Evolutionary conservation across 2,329 filamentous ascomycete species (phyloP), one percentile per base, ranked within the genome.

Genomic region (Aspergillus terreus): DNA sequence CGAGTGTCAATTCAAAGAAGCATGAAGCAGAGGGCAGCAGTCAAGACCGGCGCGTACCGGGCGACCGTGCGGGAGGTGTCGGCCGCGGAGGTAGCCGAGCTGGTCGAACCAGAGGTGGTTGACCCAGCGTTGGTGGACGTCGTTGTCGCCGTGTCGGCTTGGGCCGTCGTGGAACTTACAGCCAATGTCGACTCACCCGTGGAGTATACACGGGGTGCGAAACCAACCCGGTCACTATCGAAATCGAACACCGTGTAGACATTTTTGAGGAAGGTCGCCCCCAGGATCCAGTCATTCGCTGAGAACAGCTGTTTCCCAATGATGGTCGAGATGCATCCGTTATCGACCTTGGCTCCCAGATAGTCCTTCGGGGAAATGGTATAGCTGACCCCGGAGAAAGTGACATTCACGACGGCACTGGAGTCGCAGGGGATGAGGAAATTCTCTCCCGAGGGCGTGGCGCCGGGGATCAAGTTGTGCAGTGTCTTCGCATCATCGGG

Each of bases 251-350:
- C 85, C 1, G 83, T 78, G 66, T 95, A 95, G 14, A 95, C 90
- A 60, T 95, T 95, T 75, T 95, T 95, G 55, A 96, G 72, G 62
- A 95, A 95, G 1, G 87, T 82, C 58, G 91, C 90, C 2, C 91
- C 91, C 1, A 95, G 71, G n/a, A 96, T 77, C 90, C 90, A 95
- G 25, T 84, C 72, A 32, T 73, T 66, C 61, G 60, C 77, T 1
- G 77, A 72, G 44, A 90, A 84, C 12, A 88, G 82, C 64, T 86
- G 81, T 23, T 83, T 78, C 1, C 87, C 88, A 48, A 90, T 85
- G 33, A 95, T 82, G 61, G 88, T 91, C 67, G 88, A 92, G 15
- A 82, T 59, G 57, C 81, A 84, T 14, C 67, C 64, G 1, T 60
- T 58, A 2, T 60, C 63, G 12, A 57, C 55, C 38, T 67, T 47